Conservation (phyloP, 768 basidiomycete genomes). For the Boletus eberwhitei region DNA sequence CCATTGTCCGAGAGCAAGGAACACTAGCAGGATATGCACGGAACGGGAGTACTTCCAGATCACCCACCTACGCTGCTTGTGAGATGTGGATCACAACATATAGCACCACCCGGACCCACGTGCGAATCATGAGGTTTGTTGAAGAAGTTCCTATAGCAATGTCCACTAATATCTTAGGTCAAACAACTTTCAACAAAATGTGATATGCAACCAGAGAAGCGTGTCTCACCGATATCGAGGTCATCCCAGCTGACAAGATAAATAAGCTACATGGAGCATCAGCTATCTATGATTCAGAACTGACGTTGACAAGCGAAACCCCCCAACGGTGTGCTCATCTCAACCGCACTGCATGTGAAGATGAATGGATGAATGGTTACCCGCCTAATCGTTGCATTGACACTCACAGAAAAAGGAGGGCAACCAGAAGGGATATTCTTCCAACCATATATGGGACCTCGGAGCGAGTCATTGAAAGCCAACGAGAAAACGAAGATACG, state of each 20-base stretch:
- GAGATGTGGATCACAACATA: neutral
- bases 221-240: slow-evolving; percentile 5
- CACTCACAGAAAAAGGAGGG: slow-evolving; percentile 17
- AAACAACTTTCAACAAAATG: neutral
- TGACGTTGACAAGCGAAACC: slow-evolving; percentile 15
- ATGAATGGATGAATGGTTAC: neutral
- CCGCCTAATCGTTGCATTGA: too few relatives aligned
- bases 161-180: slow-evolving; percentile 1
- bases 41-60: slow-evolving; percentile 19
- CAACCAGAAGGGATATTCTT: slow-evolving; percentile 10
- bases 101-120: slow-evolving; percentile 10
- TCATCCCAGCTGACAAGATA: neutral
- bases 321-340: neutral
- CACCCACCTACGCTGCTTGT: slow-evolving; percentile 20
- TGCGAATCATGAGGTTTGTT: slow-evolving; percentile 25
- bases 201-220: neutral
- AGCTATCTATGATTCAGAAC: slow-evolving; percentile 3
- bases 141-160: slow-evolving; percentile 17
- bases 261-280: neutral
- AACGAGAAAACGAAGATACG: neutral
- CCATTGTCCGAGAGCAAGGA: slow-evolving; percentile 25
- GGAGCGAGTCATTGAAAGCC: neutral
- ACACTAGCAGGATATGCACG: slow-evolving; percentile 12
- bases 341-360: slow-evolving; percentile 2
- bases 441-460: slow-evolving; percentile 28